Evolutionary conservation across 2,329 filamentous ascomycete genomes (phyloP).

Genomic region (Fusarium burgessii): DNA sequence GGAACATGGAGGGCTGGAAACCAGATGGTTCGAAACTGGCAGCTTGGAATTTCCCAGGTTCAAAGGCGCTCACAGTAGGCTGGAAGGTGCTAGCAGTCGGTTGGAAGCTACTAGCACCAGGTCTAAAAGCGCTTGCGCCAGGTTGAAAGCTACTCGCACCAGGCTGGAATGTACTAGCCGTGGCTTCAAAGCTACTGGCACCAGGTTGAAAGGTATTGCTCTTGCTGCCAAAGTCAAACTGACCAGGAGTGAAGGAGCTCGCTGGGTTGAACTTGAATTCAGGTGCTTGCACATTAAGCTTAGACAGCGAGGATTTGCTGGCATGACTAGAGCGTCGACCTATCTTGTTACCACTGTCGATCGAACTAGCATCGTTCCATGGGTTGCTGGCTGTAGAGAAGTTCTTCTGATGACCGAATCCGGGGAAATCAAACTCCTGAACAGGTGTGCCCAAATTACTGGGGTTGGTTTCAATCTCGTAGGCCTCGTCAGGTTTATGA

Average conservation of each 20-base stretch:
- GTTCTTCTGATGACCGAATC: constrained; percentile 64
- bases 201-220: constrained; percentile 59
- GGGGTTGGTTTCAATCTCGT: constrained; percentile 79
- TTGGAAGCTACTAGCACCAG: constrained; percentile 2
- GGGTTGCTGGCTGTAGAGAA: constrained; percentile 72
- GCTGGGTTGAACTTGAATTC: constrained; percentile 83
- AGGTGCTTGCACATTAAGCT: constrained; percentile 88
- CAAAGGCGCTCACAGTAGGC: constrained; percentile 18
- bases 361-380: constrained; percentile 67
- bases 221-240: constrained; percentile 47
- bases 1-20: constrained; percentile 62
- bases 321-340: constrained; percentile 65
- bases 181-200: constrained; percentile 46
- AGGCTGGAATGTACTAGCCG: constrained; percentile 41
- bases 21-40: constrained; percentile 18
- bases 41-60: constrained; percentile 25
- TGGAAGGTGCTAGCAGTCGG: constrained; percentile 22
- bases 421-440: constrained; percentile 61
- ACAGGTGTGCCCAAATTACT: constrained; percentile 77
- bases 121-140: constrained; percentile 9
- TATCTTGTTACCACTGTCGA: constrained; percentile 49
- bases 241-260: constrained; percentile 49
- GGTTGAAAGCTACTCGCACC: constrained; percentile 18
- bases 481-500: constrained; percentile 64
- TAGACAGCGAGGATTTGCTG: constrained; percentile 78